Conservation (phyloP, 2,329 filamentous ascomycete genomes). For the Aureobasidium melanogenum region DNA sequence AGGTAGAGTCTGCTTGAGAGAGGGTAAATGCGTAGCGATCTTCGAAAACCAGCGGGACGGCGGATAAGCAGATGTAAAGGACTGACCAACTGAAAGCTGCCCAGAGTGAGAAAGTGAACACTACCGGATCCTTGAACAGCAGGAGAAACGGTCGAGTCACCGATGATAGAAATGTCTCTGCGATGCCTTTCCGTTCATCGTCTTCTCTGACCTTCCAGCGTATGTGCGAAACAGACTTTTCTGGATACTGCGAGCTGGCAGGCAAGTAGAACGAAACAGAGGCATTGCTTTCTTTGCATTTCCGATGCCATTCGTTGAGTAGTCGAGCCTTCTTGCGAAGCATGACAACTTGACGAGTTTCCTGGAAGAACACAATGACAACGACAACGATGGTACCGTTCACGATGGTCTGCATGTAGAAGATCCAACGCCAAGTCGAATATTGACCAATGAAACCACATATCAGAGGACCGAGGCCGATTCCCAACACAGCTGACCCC, state of each 20-base stretch:
- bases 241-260: too few relatives aligned
- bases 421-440: constrained; percentile 71
- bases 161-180: too few relatives aligned
- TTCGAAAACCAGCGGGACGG: too few relatives aligned
- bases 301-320: too few relatives aligned
- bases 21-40: too few relatives aligned
- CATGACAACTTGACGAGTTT: constrained; percentile 74
- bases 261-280: too few relatives aligned
- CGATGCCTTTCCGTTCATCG: too few relatives aligned
- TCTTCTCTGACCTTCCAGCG: constrained; percentile 75
- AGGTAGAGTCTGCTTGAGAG: too few relatives aligned
- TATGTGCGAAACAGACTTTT: too few relatives aligned
- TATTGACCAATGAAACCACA: constrained; percentile 51
- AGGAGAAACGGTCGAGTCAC: constrained; percentile 72
- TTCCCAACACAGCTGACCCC: constrained; percentile 68
- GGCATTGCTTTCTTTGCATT: too few relatives aligned
- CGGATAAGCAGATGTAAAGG: too few relatives aligned
- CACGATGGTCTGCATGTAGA: constrained; percentile 73
- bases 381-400: constrained; percentile 54
- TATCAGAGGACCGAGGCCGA: constrained; percentile 67
- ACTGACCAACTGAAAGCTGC: constrained; percentile 78
- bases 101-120: constrained; percentile 85
- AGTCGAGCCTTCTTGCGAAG: constrained; percentile 63
- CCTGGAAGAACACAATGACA: constrained; percentile 63
- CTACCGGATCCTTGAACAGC: constrained; percentile 67